phyloP scores from a whole-genome alignment of 257 asterid species.

The Rauvolfia tetraphylla region DNA sequence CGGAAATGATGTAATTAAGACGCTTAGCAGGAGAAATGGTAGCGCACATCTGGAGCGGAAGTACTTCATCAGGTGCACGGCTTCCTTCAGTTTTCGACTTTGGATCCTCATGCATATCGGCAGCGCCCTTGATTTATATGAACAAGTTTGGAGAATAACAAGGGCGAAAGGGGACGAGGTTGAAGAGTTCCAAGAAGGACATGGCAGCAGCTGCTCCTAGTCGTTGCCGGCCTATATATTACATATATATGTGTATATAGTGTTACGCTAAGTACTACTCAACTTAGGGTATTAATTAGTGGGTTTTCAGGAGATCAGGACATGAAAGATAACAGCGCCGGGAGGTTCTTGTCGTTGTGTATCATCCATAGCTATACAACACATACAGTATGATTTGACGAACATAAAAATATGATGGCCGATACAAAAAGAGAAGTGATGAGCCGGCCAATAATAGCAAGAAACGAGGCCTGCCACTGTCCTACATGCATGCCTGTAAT shows the following conservation, averaged over 20 bases:
- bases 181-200: constrained; percentile 16
- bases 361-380: too few species aligned
- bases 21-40: not conserved
- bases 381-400: not conserved
- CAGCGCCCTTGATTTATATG: not conserved
- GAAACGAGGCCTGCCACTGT: constrained; percentile 10
- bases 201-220: not conserved
- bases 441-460: constrained; percentile 1
- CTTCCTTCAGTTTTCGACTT: not conserved
- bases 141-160: constrained; percentile 21
- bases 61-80: constrained; percentile 9
- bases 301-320: not conserved
- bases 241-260: too few species aligned
- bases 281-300: too few species aligned
- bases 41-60: not conserved
- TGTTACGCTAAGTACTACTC: not conserved
- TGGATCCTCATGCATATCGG: not conserved
- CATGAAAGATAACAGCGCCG: not conserved
- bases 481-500: not conserved
- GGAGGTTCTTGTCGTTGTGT: not conserved
- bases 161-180: constrained; percentile 25
- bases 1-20: constrained; percentile 17
- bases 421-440: not conserved
- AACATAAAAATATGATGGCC: not conserved
- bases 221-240: constrained; percentile 29